Percentiles rank a stretch among this genome's conserved stretches.
These are phyloP conservation scores for Teratosphaeria destructans DNA, from an alignment of 2,329 filamentous ascomycete genomes.

Conservation along the genomic window DNA sequence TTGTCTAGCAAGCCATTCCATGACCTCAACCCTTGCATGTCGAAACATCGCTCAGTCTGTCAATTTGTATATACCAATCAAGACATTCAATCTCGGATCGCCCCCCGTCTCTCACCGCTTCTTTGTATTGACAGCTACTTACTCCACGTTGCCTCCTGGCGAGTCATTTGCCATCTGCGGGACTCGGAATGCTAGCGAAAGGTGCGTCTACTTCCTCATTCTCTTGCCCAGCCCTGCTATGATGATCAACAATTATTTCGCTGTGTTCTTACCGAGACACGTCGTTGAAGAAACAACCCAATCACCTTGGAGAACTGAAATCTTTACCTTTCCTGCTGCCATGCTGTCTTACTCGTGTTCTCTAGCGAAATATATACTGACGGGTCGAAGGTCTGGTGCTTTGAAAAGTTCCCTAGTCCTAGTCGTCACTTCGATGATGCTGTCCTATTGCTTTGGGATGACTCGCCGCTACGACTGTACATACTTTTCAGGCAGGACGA, in stretches of 20 bases:
- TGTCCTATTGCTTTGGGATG: too few species aligned
- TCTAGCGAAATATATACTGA: neutral
- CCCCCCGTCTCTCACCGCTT: neutral
- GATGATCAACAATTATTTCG: conserved; percentile 51
- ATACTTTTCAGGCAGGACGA: too few species aligned
- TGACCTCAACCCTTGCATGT: neutral
- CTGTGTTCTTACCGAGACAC: conserved; percentile 55
- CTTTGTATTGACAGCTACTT: neutral
- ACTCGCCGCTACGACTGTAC: too few species aligned
- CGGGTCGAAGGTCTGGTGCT: neutral
- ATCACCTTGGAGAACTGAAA: conserved; percentile 59
- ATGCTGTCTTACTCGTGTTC: neutral
- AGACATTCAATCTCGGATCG: too few species aligned
- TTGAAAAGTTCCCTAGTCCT: too few species aligned
- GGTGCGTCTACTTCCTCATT: neutral
- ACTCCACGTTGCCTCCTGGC: neutral
- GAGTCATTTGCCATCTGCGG: too few species aligned
- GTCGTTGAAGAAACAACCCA: conserved; percentile 46
- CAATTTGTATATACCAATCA: neutral
- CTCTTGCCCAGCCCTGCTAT: conserved; percentile 21
- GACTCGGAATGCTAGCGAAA: neutral
- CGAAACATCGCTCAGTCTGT: neutral
- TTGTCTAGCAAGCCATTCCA: too few species aligned
- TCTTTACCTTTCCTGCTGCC: neutral
- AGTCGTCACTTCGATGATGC: too few species aligned